Conservation (phyloP, 805 yeast species). For the Lipomyces orientalis region DNA sequence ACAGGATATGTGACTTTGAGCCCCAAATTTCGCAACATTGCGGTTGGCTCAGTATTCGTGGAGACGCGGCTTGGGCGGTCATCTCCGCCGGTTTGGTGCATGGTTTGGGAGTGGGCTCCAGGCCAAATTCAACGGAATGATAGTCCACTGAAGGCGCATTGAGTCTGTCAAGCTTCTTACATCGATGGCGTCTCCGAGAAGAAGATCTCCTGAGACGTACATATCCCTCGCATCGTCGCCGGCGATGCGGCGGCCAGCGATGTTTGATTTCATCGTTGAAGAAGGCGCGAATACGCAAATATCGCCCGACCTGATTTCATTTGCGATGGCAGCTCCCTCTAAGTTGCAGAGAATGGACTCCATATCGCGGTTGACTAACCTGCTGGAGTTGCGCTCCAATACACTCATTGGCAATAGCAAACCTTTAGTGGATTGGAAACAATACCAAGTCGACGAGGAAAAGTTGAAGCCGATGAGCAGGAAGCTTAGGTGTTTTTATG, state of each 20-base stretch:
- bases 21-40: neutral
- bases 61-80: neutral
- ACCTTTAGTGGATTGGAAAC: slow-evolving; percentile 53
- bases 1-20: neutral
- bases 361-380: slow-evolving; percentile 40
- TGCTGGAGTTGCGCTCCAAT: slow-evolving; percentile 52
- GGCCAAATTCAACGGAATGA: neutral
- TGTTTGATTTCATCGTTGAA: slow-evolving; percentile 32
- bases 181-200: slow-evolving; percentile 24
- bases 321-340: slow-evolving; percentile 36
- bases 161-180: neutral
- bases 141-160: neutral
- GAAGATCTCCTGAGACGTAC: slow-evolving; percentile 18
- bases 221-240: slow-evolving; percentile 35
- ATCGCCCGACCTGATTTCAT: slow-evolving; percentile 33
- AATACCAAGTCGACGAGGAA: slow-evolving; percentile 36
- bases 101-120: neutral
- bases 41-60: neutral
- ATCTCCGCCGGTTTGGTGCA: neutral
- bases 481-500: slow-evolving; percentile 55
- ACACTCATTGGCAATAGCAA: slow-evolving; percentile 53
- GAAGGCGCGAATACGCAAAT: slow-evolving; percentile 26
- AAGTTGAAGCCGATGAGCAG: slow-evolving; percentile 37
- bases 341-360: slow-evolving; percentile 36
- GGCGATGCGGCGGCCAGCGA: slow-evolving; percentile 33